Base-by-base conservation (phyloP, 768 basidiomycete genomes). In the Suillus cothurnatus region DNA sequence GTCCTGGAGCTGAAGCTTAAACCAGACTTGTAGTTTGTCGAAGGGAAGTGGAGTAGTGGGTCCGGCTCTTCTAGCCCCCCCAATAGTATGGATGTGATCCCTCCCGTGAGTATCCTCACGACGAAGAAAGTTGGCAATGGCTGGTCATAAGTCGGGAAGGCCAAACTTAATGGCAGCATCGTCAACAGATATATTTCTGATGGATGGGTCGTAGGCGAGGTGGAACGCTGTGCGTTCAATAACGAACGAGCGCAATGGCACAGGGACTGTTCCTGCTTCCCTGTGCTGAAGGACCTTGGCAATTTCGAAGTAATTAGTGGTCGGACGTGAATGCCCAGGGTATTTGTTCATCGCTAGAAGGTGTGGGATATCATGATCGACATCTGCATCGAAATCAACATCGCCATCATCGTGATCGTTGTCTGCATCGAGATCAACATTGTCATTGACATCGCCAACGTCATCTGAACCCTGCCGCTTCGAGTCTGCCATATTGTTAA, bases 381-480 rank as follows among this genome's bases (percentile, higher is more conserved):
- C 36, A n/a, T 59, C 39, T n/a, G 66, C 67, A 6, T 52, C 28
- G 26, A 67, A 64, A 36, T 68, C 28, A 26, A 61, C 11, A 12
- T 47, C 8, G 4, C 7, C 45, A n/a, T 47, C 49, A 6, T 32
- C 45, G 8, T 43, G n/a, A 17, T 28, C n/a, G 4, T 66, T 21
- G 8, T 59, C 39, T n/a, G 66, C 68, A 11, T 52, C 23, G 31
- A 67, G 63, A 36, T 68, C 28, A 26, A 61, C 4, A 4, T 45
- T 3, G 9, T n/a, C 21, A 11, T 45, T 43, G 23, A 52, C 32
- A 9, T 11, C 49, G 9, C 68, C 66, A 6, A 66, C 69, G 50
- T 76, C 61, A 6, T 76, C 26, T 8, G 64, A 56, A 47, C 71
- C 57, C 66, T 77, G 77, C 9, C 78, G 76, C 5, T 43, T n/a